Evolutionary conservation across 2,329 filamentous ascomycete species (phyloP), one percentile per base, ranked within the genome.

Genomic region (Ampelomyces quisqualis): DNA sequence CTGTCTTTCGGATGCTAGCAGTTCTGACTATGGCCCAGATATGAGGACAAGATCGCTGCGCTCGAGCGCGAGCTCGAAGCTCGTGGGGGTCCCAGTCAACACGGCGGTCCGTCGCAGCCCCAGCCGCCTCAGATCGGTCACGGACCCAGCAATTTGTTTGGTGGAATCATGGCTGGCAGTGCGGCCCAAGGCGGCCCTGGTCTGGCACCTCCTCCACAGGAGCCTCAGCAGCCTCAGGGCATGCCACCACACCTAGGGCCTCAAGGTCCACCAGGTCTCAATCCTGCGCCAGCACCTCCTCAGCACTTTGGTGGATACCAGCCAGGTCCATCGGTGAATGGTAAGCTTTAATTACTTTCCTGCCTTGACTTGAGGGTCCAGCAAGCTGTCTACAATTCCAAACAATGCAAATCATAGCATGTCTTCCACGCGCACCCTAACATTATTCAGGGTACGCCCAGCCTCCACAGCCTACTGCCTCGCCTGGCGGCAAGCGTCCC

Each of bases 131-230:
- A 88, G 34, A 87, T 97, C 55, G 88, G 90, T 19, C 87, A 94
- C 62, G 90, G 91, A 18, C 82, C 83, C 40, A 91, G 86, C 67
- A 93, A 94, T 62, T 78, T 97, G 27, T 97, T 98, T 65, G 90
- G 89, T 55, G 90, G 89, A 41, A 95, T 97, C 65, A 97, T 98
- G 88, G 83, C 90, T 40, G 91, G 91, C 52, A 83, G 84, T 69
- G 82, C 80, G 49, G 87, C 85, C 59, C 89, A 91, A 73, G 86
- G 85, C 58, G 89, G 87, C 47, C 86, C 89, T 50, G 88, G 88
- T 46, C 84, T 95, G 56, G 90, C 90, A 2, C 73, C 73, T 51
- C 86, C 86, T 50, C 77, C 77, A 47, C 80, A 82, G 69, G 77
- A 80, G 57, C 76, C 80, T 57, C 75, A 75, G 53, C 79, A 77